Percentiles rank a stretch among this genome's conserved stretches.
Evolutionary conservation across 1,139 yeast species (phyloP).

Genomic region (Debaryomyces psychrophilus): DNA sequence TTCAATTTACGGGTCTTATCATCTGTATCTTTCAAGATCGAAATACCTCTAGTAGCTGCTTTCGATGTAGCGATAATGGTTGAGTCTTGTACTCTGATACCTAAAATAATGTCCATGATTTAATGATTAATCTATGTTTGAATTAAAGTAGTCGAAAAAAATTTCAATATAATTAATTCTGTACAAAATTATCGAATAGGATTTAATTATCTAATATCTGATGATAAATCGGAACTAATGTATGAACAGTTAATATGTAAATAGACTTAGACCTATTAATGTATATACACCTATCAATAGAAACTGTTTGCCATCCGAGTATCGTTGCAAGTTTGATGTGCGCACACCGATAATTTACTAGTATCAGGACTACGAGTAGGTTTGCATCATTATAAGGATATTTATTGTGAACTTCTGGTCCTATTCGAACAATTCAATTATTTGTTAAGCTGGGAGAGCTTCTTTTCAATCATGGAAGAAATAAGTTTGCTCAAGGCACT

Average conservation of each 20-base stretch:
- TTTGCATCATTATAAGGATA: background rate
- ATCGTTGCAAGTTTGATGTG: constrained; percentile 9
- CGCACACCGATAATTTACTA: background rate
- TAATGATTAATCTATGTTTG: background rate
- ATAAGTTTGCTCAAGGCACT: constrained; percentile 48
- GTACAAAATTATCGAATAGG: background rate
- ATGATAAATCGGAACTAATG: background rate
- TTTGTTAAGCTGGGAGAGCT: constrained; percentile 29
- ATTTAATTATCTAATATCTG: background rate
- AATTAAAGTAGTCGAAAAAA: background rate
- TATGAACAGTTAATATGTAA: constrained; percentile 1
- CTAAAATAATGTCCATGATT: constrained; percentile 84
- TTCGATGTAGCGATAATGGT: constrained; percentile 90
- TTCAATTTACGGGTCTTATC: constrained; percentile 84
- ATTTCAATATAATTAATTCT: background rate
- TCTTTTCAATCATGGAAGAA: constrained; percentile 53
- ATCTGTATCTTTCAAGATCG: constrained; percentile 81
- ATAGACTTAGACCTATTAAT: background rate
- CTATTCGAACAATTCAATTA: background rate
- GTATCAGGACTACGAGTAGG: background rate
- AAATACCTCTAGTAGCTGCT: constrained; percentile 92
- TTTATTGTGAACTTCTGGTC: background rate
- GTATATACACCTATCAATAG: background rate
- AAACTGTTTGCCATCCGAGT: constrained; percentile 13
- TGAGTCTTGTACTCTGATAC: constrained; percentile 78